Evolutionary conservation across 805 yeast species (phyloP).

Genomic region (Maudiozyma bulderi): DNA sequence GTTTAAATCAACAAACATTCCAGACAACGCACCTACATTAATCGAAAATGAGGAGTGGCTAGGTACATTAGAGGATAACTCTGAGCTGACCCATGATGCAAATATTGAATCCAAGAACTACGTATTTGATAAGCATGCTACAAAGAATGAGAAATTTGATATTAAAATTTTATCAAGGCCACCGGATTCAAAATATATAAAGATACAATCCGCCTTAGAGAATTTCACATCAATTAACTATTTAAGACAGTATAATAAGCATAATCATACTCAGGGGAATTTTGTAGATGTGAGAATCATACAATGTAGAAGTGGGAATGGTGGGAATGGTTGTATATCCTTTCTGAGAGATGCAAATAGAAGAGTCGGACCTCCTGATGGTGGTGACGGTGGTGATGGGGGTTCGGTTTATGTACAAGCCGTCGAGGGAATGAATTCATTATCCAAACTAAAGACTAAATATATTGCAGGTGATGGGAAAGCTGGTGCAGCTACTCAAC

Average conservation of each 20-base stretch:
- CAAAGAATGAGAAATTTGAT: slow-evolving; percentile 4
- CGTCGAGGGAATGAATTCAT: slow-evolving; percentile 55
- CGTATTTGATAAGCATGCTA: slow-evolving; percentile 1
- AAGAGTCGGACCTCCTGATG: slow-evolving; percentile 90
- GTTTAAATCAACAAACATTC: slow-evolving; percentile 9
- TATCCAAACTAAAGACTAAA: slow-evolving; percentile 57
- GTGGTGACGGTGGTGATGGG: slow-evolving; percentile 98
- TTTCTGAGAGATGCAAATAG: slow-evolving; percentile 80
- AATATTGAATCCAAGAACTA: neutral
- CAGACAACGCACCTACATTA: slow-evolving; percentile 35
- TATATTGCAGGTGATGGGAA: slow-evolving; percentile 68
- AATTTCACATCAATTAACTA: slow-evolving; percentile 24
- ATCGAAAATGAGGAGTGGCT: slow-evolving; percentile 38
- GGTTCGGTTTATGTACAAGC: slow-evolving; percentile 83
- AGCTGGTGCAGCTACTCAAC: slow-evolving; percentile 62
- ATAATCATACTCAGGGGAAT: slow-evolving; percentile 33
- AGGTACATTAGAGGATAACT: slow-evolving; percentile 11
- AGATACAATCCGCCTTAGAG: slow-evolving; percentile 16
- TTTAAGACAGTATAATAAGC: slow-evolving; percentile 32
- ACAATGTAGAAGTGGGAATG: slow-evolving; percentile 63
- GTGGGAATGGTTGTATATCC: slow-evolving; percentile 83
- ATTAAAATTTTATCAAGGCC: slow-evolving; percentile 13
- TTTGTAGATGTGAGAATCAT: slow-evolving; percentile 60
- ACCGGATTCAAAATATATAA: slow-evolving; percentile 16
- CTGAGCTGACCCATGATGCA: neutral